Evolutionary conservation across 148 eudicot genomes (phyloP).

Genomic region (Rhododendron henanense): DNA sequence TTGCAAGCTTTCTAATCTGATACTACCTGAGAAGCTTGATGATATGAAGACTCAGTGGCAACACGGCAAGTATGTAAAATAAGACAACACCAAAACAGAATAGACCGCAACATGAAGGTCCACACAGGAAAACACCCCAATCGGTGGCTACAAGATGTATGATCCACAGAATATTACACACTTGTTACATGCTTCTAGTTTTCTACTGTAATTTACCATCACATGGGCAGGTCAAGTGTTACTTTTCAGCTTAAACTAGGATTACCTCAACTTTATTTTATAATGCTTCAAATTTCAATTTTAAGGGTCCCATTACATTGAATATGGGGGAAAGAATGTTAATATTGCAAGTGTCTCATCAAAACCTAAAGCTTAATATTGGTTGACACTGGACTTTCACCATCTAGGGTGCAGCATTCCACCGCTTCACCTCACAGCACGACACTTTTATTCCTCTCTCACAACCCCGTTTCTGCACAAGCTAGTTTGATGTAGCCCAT

Average conservation of each 20-base stretch:
- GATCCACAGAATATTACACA: background rate
- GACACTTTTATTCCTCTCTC: background rate
- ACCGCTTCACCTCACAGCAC: background rate
- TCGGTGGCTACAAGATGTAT: background rate
- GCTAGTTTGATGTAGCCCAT: background rate
- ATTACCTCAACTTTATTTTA: background rate
- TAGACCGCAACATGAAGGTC: background rate
- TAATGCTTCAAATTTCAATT: background rate
- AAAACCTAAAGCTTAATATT: background rate
- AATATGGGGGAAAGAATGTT: background rate
- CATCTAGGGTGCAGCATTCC: background rate
- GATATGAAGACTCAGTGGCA: background rate
- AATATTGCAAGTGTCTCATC: background rate
- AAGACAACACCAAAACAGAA: background rate
- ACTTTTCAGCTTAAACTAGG: constrained; percentile 4
- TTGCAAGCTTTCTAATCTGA: background rate
- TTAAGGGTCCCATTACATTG: background rate
- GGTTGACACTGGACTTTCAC: background rate
- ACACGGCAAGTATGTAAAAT: background rate
- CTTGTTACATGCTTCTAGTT: background rate
- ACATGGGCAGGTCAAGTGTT: background rate
- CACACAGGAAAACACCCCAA: background rate
- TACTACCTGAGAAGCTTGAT: background rate
- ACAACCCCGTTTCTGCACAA: background rate
- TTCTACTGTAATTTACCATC: background rate